Conservation (phyloP, 139 green algal genomes). For the Closterium sp. region DNA sequence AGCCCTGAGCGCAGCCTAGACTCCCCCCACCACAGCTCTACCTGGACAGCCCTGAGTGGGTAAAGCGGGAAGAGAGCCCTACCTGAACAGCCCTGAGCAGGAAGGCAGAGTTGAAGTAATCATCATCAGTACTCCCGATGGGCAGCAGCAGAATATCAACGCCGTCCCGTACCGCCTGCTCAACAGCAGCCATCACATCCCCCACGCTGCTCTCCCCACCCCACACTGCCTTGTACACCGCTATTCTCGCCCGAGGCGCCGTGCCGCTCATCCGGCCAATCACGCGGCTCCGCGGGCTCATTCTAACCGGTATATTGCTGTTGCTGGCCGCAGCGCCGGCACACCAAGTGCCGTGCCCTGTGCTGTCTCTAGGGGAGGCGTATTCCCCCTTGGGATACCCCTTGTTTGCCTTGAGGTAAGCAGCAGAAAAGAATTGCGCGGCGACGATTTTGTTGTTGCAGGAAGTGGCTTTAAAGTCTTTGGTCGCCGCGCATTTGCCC, state of each 20-base stretch:
- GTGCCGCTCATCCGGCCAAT: neutral
- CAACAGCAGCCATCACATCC: neutral
- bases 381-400: neutral
- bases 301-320: neutral
- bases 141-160: neutral
- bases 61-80: too few species aligned
- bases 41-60: neutral
- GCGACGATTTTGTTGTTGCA: neutral
- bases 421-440: neutral
- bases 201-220: neutral
- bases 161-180: neutral
- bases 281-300: neutral
- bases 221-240: constrained; percentile 3
- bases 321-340: neutral
- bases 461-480: neutral
- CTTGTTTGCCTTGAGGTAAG: neutral
- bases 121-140: neutral
- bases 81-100: neutral
- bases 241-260: neutral
- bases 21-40: too few species aligned
- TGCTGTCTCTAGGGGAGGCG: neutral
- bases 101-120: neutral
- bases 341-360: neutral
- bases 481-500: neutral
- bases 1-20: too few species aligned